phyloP scores from a whole-genome alignment of 305 asterid species.

The Fraxinus ornus region DNA sequence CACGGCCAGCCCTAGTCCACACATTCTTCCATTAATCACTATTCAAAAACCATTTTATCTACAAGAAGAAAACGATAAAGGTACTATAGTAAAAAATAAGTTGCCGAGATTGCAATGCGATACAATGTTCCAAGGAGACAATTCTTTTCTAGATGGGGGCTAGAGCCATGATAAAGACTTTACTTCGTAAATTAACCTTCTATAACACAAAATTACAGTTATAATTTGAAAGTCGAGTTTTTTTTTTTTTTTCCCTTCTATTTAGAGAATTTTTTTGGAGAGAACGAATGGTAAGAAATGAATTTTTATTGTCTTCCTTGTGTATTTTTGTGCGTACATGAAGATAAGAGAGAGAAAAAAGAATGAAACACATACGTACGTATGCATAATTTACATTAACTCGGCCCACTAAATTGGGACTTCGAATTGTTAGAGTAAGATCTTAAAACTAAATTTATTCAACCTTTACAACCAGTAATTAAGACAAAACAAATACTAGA shows the following conservation, averaged over 20 bases:
- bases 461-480: neutral
- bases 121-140: neutral
- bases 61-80: no score
- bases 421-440: neutral
- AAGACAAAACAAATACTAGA: neutral
- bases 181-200: neutral
- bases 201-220: neutral
- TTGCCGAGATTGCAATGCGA: neutral
- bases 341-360: neutral
- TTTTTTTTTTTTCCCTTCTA: neutral
- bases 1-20: no score
- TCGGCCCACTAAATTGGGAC: neutral
- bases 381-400: neutral
- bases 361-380: neutral
- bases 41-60: no score
- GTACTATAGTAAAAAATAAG: neutral
- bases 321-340: neutral
- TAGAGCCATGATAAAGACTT: neutral
- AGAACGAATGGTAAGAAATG: neutral
- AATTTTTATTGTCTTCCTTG: neutral
- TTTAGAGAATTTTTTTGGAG: neutral
- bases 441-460: neutral
- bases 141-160: neutral
- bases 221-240: neutral
- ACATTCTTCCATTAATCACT: no score